Base-by-base conservation (phyloP, 2,329 filamentous ascomycete genomes). In the Penicillium sp. region DNA sequence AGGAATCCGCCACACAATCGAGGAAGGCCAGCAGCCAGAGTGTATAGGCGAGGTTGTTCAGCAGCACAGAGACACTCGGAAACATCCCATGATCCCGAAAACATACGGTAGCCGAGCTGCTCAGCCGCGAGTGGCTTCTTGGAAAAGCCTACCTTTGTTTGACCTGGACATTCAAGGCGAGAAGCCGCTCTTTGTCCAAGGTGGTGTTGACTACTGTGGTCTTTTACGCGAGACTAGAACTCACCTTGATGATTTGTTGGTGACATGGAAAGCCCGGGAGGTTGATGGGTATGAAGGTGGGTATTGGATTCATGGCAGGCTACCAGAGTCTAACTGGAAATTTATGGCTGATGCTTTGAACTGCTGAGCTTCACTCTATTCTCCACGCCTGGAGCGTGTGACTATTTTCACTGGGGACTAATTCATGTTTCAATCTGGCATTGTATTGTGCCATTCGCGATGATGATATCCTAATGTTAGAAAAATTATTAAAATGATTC, bases 231-330 rank as follows among this genome's bases (percentile, higher is more conserved):
- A 54, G 41, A 38, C 47, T 3, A 42, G n/a, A n/a, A 18, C 16
- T 13, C 46, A n/a, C 18, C 34, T 54, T 42, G 52, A 54, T 42
- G 52, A 54, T 31, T 42, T 50, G 16, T 16, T 54, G 27, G 52
- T 54, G 38, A 54, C 52, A 8, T 54, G 52, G 47, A 54, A 54
- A 41, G 47, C 36, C 4, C 27, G 9, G 8, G 22, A 34, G 2
- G 21, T 2, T 27, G 47, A 42, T 6, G 52, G 43, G 7, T 31
- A 24, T 9, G 41, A 50, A 11, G 42, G 52, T 18, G 52, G 52
- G 3, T 54, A 54, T 31, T 51, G 52, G 47, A 24, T 51, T 22
- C 52, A 54, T 42, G 52, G 47, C 3, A 40, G 48, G 21, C 22
- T 54, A 13, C 47, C 52, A 2, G 42, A 46, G 14, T 29, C 29